Evolutionary conservation across 441 rosid species (phyloP), one percentile per base, ranked within the genome.

Genomic region (Arabidopsis lyrata): DNA sequence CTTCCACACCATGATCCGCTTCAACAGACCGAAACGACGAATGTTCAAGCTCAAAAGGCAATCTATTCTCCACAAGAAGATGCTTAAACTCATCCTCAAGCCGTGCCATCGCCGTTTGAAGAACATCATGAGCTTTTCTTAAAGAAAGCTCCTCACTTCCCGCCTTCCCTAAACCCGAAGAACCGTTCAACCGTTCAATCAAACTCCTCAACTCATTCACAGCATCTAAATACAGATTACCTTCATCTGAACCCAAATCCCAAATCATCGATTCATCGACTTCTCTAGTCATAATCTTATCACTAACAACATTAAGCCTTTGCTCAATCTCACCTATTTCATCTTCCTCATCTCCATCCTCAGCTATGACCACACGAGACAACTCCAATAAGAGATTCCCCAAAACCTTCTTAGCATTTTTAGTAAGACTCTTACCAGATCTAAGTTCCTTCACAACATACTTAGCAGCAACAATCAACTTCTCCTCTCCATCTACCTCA

Each of bases 71-170:
- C 42, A 85, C 83, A 70, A 95, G 96, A 59, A 95, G 70, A 80
- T 87, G 75, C 82, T 79, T 86, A 31, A 95, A 92, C 83, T 95
- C 99, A 29, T 90, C 94, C 84, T 89, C 97, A 1, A 92, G 90
- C 86, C 97, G 84, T n/a, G 82, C 80, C 99, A 95, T 95, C 2
- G 92, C 90, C 8, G 80, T 79, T 66, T 92, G 97, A 80, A 95
- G 91, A 78, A 90, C 84, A 77, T 90, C 90, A 62, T 89, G 89
- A 45, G 91, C 91, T 78, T 82, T 86, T 39, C 82, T 76, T 14
- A 90, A 34, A 32, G 88, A 70, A 53, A 72, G 78, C 65, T 73
- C 85, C 68, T 81, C 81, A 6, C 60, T 86, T 24, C 66, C 81
- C 36, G 65, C 78, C 32, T 67, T 60, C 8, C 65, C 71, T 5